These are phyloP conservation scores for Carex myosuroides DNA, from an alignment of 176 grass and related monocot genomes.

Conservation along the genomic window DNA sequence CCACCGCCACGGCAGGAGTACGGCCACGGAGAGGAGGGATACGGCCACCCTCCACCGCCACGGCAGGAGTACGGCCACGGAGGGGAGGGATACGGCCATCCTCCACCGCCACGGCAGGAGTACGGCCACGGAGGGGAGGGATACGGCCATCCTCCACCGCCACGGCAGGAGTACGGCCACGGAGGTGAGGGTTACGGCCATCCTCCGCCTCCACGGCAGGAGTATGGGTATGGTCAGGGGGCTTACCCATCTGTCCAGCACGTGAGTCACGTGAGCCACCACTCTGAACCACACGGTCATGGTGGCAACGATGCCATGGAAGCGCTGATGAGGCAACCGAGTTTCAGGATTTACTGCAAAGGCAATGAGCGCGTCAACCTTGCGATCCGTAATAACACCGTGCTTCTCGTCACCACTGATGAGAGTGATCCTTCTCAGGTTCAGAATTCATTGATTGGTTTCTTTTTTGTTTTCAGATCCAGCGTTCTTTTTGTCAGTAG, in stretches of 20 bases:
- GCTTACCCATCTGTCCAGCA: slow-evolving; percentile 9
- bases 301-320: not conserved
- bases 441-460: not conserved
- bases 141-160: not conserved
- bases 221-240: not conserved
- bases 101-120: not conserved
- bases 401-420: not conserved
- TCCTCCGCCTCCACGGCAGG: not conserved
- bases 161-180: not conserved
- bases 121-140: not conserved
- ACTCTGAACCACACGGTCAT: not conserved
- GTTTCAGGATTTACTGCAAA: slow-evolving; percentile 11
- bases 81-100: not conserved
- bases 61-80: not conserved
- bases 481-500: not conserved
- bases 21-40: not conserved
- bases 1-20: not conserved
- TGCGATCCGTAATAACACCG: not conserved
- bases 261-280: slow-evolving; percentile 19
- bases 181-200: not conserved
- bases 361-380: slow-evolving; percentile 8
- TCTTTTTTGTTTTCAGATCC: not conserved
- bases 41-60: not conserved
- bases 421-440: slow-evolving; percentile 18
- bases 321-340: slow-evolving; percentile 8